Evolutionary conservation across 75 land plant species (phyloP).

Genomic region (Selaginella tamariscina): DNA sequence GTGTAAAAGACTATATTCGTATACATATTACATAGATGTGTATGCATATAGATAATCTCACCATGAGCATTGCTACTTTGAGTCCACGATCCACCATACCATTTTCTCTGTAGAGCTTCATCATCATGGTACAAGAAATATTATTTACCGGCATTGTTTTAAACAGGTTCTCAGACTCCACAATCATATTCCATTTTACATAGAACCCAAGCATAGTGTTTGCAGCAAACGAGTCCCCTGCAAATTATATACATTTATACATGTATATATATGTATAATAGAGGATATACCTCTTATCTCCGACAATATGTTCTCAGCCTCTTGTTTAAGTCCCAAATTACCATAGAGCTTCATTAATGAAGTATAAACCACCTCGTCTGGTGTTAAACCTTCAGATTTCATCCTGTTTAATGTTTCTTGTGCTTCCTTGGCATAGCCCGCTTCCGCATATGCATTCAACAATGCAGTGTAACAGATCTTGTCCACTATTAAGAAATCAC

Average conservation of each 20-base stretch:
- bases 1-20: too few species aligned
- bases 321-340: slow-evolving; percentile 34
- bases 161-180: slow-evolving; percentile 38
- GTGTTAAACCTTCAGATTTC: slow-evolving; percentile 35
- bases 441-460: slow-evolving; percentile 46
- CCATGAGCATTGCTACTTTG: slow-evolving; percentile 47
- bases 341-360: slow-evolving; percentile 54
- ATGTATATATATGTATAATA: too few species aligned
- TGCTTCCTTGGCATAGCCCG: slow-evolving; percentile 40
- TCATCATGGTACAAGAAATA: slow-evolving; percentile 56
- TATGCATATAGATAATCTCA: slow-evolving; percentile 38
- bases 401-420: slow-evolving; percentile 29
- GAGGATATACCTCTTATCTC: slow-evolving; percentile 35
- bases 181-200: slow-evolving; percentile 37
- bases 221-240: slow-evolving; percentile 44
- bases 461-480: slow-evolving; percentile 49
- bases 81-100: slow-evolving; percentile 65
- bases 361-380: slow-evolving; percentile 39
- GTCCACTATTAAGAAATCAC: too few species aligned
- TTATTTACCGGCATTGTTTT: slow-evolving; percentile 36
- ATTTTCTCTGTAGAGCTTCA: slow-evolving; percentile 47
- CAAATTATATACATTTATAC: too few species aligned
- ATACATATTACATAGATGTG: too few species aligned
- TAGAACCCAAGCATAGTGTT: slow-evolving; percentile 53
- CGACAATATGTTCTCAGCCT: slow-evolving; percentile 36